Base-by-base conservation (phyloP, 345 rosid genomes). In the Citrus cavaleriei region DNA sequence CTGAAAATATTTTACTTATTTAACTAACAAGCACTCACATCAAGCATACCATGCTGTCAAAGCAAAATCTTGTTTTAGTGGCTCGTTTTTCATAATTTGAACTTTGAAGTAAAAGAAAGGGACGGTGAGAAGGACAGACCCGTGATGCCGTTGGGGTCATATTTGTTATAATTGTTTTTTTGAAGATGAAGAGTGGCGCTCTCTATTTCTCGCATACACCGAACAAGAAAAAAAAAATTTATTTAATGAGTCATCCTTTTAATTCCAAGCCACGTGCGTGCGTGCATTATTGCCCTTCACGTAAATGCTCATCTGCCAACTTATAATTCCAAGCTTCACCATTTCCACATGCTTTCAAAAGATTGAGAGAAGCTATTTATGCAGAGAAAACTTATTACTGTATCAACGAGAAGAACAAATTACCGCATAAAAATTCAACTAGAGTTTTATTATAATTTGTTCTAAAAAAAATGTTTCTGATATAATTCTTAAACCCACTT, bases 201-300 rank as follows among this genome's bases (percentile, higher is more conserved):
- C 25, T 22, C 0, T 21, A 6, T 51, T 54, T 54, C 58, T 59
- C 27, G 7, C 4, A 58, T 58, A 7, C 4, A 16, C 63, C 6
- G 32, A 54, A 72, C 16, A 72, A 54, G 46, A 13, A 62, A 38
- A 62, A 42, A 42, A 49, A 3, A 32, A 32, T 0, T 30, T 32
- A 38, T 49, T 49, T 0, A 27, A 27, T 40, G 24, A 28, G 42
- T 22, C 27, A 21, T 40, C 13, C 1, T 19, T 6, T 8, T 12
- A 21, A 32, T 70, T 81, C n/a, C n/a, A 25, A 60, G 70, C 76
- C 85, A 79, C 81, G 78, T 83, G 80, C 81, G 78, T 83, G 80
- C 71, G 78, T 30, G 16, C 78, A 77, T 83, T 67, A 79, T 83
- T 79, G 76, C 38, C 34, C 40, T 77, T 76, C 76, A 72, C 75